phyloP scores from a whole-genome alignment of 805 yeast species.

The Cyberlindnera maritima region DNA sequence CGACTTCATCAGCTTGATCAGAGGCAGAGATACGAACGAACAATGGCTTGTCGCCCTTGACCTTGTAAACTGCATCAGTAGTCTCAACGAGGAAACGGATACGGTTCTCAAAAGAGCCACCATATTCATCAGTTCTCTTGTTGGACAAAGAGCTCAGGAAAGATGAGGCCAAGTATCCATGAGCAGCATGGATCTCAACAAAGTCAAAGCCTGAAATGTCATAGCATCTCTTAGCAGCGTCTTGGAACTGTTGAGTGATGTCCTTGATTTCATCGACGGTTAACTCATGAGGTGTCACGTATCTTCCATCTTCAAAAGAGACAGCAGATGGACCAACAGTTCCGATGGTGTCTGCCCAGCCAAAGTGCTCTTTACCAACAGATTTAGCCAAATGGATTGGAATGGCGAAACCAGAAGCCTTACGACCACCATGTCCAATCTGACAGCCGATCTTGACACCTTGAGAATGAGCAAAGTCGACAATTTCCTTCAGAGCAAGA shows the following conservation, averaged over 20 bases:
- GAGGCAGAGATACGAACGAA: constrained; percentile 30
- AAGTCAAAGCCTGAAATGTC: constrained; percentile 33
- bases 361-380: constrained; percentile 35
- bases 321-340: constrained; percentile 46
- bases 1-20: constrained; percentile 16
- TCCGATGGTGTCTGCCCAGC: constrained; percentile 37
- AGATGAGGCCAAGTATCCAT: constrained; percentile 53
- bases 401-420: constrained; percentile 36
- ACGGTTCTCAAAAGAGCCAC: constrained; percentile 61
- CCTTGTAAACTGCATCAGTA: constrained; percentile 44
- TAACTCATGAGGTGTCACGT: constrained; percentile 40
- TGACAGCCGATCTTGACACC: constrained; percentile 49
- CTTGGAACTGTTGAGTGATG: constrained; percentile 40
- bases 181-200: constrained; percentile 37
- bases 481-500: constrained; percentile 34
- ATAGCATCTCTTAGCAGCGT: constrained; percentile 48
- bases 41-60: constrained; percentile 50
- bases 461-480: constrained; percentile 45
- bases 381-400: constrained; percentile 31
- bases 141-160: constrained; percentile 45
- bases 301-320: constrained; percentile 24
- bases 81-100: constrained; percentile 47
- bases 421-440: constrained; percentile 55
- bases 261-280: constrained; percentile 39
- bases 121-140: constrained; percentile 58